Evolutionary conservation across 139 green algal genomes (phyloP), one percentile per base, ranked within the genome.

Genomic region (Monoraphidium neglectum): DNA sequence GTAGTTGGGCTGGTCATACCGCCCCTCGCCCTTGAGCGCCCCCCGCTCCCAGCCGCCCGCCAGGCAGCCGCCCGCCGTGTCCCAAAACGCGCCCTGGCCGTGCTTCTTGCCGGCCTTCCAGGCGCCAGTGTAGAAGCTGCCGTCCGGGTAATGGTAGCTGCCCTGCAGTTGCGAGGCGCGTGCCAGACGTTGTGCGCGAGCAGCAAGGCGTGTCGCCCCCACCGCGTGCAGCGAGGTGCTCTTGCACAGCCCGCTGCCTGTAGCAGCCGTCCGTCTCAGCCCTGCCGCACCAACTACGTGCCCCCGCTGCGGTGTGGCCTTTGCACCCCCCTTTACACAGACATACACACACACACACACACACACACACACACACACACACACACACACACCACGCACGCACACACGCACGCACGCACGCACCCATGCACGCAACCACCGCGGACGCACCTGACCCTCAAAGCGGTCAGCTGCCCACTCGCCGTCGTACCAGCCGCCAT

Each of bases 111-210:
- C 90, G 0, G 35, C 80, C 30, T 76, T 63, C 90, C 90, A 94
- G 32, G 16, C 63, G 75, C 90, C 90, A 2, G 84, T 83, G 78
- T 93, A 95, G 2, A 82, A 80, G 47, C 80, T 89, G 72, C 86
- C 85, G 72, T 93, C 90, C 15, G 88, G 84, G 77, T 93, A 95
- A 28, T 78, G 46, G 74, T 91, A 93, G 32, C 77, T 78, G 13
- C 89, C 89, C 70, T 86, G 77, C 54, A 69, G 57, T 5, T 13
- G 16, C 57, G 28, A 16, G 16, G n/a, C 6, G 12, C 12, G 57
- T 15, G 28, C 10, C 10, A 65, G 57, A 8, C 28, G 8, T 30
- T 8, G 28, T 28, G 51, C 51, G 21, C 18, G 18, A 60, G 51
- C 51, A 60, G 21, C 51, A 60, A 60, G 18, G 51, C 18, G 18